Evolutionary conservation across 2,329 filamentous ascomycete genomes (phyloP).

Genomic region (Aureobasidium sp.): DNA sequence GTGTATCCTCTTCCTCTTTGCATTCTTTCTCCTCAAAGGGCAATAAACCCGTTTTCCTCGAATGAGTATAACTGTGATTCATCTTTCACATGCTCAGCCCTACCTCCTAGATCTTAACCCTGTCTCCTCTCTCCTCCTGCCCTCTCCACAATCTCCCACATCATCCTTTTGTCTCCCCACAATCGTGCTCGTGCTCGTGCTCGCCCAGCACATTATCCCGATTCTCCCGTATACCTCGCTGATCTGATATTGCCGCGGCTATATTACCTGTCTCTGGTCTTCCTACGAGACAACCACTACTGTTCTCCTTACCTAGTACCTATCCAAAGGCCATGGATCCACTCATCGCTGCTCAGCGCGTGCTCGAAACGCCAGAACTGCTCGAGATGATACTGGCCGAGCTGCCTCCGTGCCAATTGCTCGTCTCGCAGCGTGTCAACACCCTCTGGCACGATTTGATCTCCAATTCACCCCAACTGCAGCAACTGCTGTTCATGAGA

Average conservation of each 20-base stretch:
- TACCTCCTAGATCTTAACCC: not conserved
- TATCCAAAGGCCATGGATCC: not conserved
- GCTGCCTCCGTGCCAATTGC: conserved; percentile 24
- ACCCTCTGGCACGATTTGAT: conserved; percentile 22
- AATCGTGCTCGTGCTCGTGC: not conserved
- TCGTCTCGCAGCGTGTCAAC: conserved; percentile 25
- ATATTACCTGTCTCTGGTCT: not conserved
- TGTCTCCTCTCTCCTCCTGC: not conserved
- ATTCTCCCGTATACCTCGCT: not conserved
- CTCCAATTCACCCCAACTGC: conserved; percentile 21
- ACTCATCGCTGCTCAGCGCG: conserved; percentile 8
- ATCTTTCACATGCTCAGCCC: not conserved
- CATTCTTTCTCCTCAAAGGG: not conserved
- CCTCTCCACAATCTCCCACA: not conserved
- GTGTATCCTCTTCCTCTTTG: not conserved
- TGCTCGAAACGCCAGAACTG: conserved; percentile 30
- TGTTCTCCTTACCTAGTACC: not conserved
- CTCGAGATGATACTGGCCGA: conserved; percentile 29
- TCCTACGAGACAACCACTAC: not conserved
- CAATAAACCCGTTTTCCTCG: not conserved
- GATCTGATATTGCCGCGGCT: not conserved
- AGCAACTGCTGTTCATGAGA: conserved; percentile 26
- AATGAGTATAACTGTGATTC: not conserved
- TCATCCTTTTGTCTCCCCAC: not conserved
- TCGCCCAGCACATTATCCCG: not conserved